Conservation (phyloP, 495 filamentous ascomycete genomes). For the Xylaria scruposa region DNA sequence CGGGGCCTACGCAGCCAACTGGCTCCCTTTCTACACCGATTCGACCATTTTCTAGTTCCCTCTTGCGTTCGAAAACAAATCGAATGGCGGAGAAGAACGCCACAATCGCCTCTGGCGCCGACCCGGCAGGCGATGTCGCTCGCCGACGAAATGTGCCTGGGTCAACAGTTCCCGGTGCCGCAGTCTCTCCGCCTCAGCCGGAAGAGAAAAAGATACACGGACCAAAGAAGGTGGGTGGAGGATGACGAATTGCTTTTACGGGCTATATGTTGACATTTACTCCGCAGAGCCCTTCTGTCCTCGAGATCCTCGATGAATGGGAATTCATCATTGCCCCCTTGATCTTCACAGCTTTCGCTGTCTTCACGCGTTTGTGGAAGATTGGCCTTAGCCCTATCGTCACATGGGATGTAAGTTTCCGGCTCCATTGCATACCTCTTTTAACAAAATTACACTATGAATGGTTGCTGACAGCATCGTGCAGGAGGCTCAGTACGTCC, state of each 20-base stretch:
- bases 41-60: constrained; percentile 10
- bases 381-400: constrained; percentile 96
- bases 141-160: constrained; percentile 76
- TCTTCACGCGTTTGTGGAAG: constrained; percentile 95
- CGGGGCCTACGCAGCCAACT: not conserved
- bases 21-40: not conserved
- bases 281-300: constrained; percentile 55
- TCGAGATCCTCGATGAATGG: constrained; percentile 74
- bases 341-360: constrained; percentile 83
- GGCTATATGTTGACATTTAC: constrained; percentile 24
- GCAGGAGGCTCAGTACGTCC: constrained; percentile 44
- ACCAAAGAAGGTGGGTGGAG: constrained; percentile 60
- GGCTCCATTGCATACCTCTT: constrained; percentile 6
- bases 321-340: constrained; percentile 89
- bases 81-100: constrained; percentile 60
- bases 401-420: constrained; percentile 90
- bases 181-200: constrained; percentile 48
- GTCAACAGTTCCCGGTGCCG: constrained; percentile 46
- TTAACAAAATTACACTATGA: not conserved
- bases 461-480: constrained; percentile 29
- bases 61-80: constrained; percentile 9
- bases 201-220: constrained; percentile 70
- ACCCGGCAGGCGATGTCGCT: constrained; percentile 66
- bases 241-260: not conserved
- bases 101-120: constrained; percentile 69